These are phyloP conservation scores for Trypanosoma rangeli DNA, from an alignment of 208 protist species.

Conservation along the genomic window DNA sequence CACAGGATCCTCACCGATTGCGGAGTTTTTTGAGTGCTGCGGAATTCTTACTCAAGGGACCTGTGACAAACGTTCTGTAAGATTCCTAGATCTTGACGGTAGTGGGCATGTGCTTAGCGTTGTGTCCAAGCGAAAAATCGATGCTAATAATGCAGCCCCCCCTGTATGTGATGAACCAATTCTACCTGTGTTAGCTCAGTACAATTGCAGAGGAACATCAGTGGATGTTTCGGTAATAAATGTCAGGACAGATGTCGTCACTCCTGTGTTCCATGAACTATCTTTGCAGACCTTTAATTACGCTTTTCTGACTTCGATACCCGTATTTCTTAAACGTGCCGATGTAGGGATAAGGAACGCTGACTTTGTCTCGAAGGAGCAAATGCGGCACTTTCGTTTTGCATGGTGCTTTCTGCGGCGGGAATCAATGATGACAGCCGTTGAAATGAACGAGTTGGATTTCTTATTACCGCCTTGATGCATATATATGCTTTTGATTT, in stretches of 20 bases:
- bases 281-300: conserved; percentile 76
- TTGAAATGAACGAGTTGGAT: conserved; percentile 82
- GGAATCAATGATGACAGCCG: conserved; percentile 77
- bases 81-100: conserved; percentile 21
- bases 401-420: conserved; percentile 82
- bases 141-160: neutral
- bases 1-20: conserved; percentile 46
- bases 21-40: conserved; percentile 71
- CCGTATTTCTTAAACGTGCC: conserved; percentile 75
- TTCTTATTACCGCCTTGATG: conserved; percentile 63
- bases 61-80: conserved; percentile 7
- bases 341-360: conserved; percentile 77
- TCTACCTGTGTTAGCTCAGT: conserved; percentile 43
- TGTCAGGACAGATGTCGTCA: conserved; percentile 39
- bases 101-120: conserved; percentile 5
- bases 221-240: conserved; percentile 66
- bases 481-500: conserved; percentile 15
- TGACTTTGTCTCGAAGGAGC: conserved; percentile 80
- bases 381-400: conserved; percentile 86
- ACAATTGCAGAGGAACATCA: conserved; percentile 49
- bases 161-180: conserved; percentile 17
- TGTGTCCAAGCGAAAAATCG: conserved; percentile 2
- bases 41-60: conserved; percentile 41
- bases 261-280: conserved; percentile 55
- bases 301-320: conserved; percentile 76